Evolutionary conservation across 2,329 filamentous ascomycete species (phyloP).

Genomic region (Truncatella angustata): DNA sequence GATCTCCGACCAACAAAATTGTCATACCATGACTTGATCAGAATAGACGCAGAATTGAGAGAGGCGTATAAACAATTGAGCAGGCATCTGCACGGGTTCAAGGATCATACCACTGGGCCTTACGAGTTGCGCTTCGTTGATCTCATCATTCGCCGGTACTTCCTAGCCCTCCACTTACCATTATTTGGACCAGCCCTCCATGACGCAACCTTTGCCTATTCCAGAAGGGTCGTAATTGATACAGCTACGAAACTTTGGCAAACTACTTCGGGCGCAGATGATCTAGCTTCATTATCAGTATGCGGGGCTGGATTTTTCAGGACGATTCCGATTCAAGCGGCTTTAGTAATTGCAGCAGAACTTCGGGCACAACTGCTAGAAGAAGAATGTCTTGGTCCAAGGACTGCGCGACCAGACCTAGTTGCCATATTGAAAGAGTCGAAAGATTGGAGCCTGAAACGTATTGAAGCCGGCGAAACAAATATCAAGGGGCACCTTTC

Average conservation of each 20-base stretch:
- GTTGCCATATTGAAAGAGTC: conserved; percentile 37
- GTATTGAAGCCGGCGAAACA: conserved; percentile 48
- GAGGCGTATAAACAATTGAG: conserved; percentile 38
- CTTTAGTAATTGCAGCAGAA: conserved; percentile 36
- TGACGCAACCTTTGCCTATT: conserved; percentile 44
- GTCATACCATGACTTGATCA: conserved; percentile 41
- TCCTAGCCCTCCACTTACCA: conserved; percentile 52
- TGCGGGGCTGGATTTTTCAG: conserved; percentile 41
- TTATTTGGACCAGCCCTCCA: conserved; percentile 39
- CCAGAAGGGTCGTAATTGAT: conserved; percentile 45
- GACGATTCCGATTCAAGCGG: conserved; percentile 28
- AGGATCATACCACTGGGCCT: neutral
- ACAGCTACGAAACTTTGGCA: conserved; percentile 46
- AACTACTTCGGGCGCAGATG: conserved; percentile 21
- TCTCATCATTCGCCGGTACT: conserved; percentile 50
- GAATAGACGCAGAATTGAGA: conserved; percentile 39
- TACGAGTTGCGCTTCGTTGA: conserved; percentile 45
- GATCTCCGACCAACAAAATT: conserved; percentile 28
- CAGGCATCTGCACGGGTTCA: conserved; percentile 22
- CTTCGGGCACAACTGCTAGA: conserved; percentile 37
- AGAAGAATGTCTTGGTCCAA: conserved; percentile 32
- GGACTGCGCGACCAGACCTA: conserved; percentile 36
- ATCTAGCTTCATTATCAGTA: conserved; percentile 33
- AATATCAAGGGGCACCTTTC: conserved; percentile 49
- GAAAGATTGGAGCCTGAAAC: conserved; percentile 34